Evolutionary conservation across 306 rosid genomes (phyloP), one percentile per base, ranked within the genome.

Genomic region (Luffa aegyptiaca): DNA sequence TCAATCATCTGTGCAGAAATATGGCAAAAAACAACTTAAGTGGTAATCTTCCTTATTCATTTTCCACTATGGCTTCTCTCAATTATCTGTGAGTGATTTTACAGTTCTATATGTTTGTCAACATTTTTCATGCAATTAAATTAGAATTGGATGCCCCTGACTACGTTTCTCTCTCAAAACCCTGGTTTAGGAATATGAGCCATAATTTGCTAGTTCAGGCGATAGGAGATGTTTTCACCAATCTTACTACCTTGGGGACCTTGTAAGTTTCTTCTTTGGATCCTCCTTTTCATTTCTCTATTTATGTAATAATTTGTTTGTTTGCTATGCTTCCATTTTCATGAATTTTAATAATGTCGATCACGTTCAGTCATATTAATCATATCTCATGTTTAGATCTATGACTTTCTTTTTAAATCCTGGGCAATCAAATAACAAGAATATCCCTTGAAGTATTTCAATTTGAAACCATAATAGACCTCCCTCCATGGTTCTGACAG

Each of bases 31-130:
- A 96, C 82, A 91, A 88, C 80, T 86, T 93, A 7, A 90, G 85
- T 80, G 99, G 99, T 85, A 93, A 91, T 84, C 90, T 93, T 87
- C 99, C 99, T 64, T 96, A 91, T 86, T 93, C 99, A 73, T 5
- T 96, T 83, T 88, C 97, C 79, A 82, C 79, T 84, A 93, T 93
- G 96, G 71, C 12, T 80, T 85, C 90, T 57, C 94, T 96, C 78
- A 85, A 66, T 82, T 91, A 88, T 83, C 74, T 96, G 99, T 96
- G 88, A 90, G 99, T 87, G 84, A 37, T 58, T 59, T 46, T 72
- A 80, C 41, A 78, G 78, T 75, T 80, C 42, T 53, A 63, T 35
- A 66, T 61, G 62, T 63, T 11, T 63, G 26, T 80, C 37, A 39
- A 46, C 21, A 35, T 51, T 33, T 64, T 64, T 64, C 59, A 42